A percentile compares a stretch with the other conserved stretches of the same genome.
Evolutionary conservation across 441 rosid species (phyloP).

Genomic region (Theobroma grandiflorum): DNA sequence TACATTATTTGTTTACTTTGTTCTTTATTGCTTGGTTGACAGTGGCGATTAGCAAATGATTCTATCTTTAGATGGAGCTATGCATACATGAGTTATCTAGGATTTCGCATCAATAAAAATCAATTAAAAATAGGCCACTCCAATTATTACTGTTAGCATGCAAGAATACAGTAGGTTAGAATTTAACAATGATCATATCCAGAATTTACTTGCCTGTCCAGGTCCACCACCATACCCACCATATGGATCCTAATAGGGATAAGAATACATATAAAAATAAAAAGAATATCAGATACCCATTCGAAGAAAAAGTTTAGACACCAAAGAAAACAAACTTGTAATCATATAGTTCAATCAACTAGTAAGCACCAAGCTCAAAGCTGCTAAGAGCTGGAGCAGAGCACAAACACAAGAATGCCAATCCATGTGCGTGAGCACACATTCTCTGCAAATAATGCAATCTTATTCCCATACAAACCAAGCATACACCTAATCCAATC

Average conservation of each 20-base stretch:
- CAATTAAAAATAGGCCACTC: neutral
- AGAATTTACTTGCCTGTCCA: conserved; percentile 80
- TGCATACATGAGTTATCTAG: too few relatives aligned
- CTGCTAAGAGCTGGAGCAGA: neutral
- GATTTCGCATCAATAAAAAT: conserved; percentile 9
- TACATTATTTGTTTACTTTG: too few relatives aligned
- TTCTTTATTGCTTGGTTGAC: too few relatives aligned
- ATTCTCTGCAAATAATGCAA: neutral
- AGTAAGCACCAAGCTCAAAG: conserved; percentile 16
- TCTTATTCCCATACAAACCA: neutral
- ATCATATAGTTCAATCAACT: neutral
- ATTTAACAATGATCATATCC: conserved; percentile 21
- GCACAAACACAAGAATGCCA: neutral
- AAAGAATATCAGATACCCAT: conserved; percentile 15
- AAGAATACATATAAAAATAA: conserved; percentile 26
- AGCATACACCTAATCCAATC: neutral
- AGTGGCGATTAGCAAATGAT: too few relatives aligned
- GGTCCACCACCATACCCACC: conserved; percentile 99
- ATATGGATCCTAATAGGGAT: conserved; percentile 61
- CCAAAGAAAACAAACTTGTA: neutral
- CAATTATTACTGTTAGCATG: conserved; percentile 8
- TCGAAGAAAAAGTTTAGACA: conserved; percentile 6
- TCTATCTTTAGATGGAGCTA: too few relatives aligned
- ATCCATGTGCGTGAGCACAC: conserved; percentile 14
- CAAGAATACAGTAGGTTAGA: neutral